Evolutionary conservation across 192 early-diverging fungal genomes (phyloP), one percentile per base, ranked within the genome.

Genomic region (Obelidium mucronatum): DNA sequence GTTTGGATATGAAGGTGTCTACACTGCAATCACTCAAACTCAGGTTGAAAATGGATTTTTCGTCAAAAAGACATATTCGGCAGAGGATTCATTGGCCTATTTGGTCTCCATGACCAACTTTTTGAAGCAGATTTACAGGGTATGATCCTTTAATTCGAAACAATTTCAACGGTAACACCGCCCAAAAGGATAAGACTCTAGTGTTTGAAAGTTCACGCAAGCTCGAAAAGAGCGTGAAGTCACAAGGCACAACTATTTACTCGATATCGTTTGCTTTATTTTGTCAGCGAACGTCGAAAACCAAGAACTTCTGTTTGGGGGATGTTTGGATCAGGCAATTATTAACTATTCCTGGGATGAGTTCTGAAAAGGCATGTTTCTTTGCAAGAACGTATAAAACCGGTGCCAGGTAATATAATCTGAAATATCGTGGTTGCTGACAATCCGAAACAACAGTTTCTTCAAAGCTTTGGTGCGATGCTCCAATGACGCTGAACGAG

Each of bases 241-340:
- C 31, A 37, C 1, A 17, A 54, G 36, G 17, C 17, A 71, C 30
- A 6, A 39, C 22, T 35, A 40, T 74, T 11, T 31, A 40, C 5
- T 74, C 88, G 33, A 78, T 96, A n/a, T 85, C 85, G 2, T 94
- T 90, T 83, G 79, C 81, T 3, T 80, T 88, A 2, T 97, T 93
- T 61, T 78, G 77, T 4, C 73, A 77, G 2, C 81, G 95, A 2
- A 95, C 93, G 68, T 84, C 82, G 74, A 99, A 99, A 81, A 90
- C 87, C 5, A 86, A 86, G 22, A 80, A 89, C 2, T 76, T 93
- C n/a, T 86, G 85, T 0, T 85, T 94, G 1, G 82, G 88, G 26
- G 95, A 97, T 59, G 81, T 94, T 2, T 97, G 94, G 82, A 80
- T 91, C 42, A 84, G 91, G 52, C 94, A 97, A 88, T 83, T 99